A percentile compares a stretch with the other conserved stretches of the same genome.
phyloP scores from a whole-genome alignment of 176 grass and related monocot genomes.

The Carex pumila region DNA sequence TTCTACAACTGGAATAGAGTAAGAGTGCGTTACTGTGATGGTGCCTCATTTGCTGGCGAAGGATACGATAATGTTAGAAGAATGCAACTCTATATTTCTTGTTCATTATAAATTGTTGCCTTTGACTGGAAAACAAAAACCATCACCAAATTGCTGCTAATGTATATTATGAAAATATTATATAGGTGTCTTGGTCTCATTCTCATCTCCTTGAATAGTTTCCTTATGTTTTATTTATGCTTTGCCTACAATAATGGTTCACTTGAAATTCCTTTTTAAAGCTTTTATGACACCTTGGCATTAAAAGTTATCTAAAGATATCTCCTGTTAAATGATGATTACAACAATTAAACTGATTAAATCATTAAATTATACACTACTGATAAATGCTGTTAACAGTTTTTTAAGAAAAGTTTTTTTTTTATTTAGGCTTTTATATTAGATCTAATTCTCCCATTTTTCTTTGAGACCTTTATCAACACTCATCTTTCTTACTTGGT shows the following conservation, averaged over 20 bases:
- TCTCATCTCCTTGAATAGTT: neutral
- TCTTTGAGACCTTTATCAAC: neutral
- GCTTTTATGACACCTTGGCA: too few species aligned
- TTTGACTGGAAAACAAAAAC: neutral
- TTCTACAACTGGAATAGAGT: slow-evolving; percentile 97
- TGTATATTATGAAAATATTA: neutral
- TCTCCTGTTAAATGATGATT: too few species aligned
- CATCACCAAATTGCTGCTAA: neutral
- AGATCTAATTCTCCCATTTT: too few species aligned
- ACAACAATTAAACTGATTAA: neutral
- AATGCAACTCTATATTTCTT: neutral
- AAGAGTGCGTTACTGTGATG: slow-evolving; percentile 81
- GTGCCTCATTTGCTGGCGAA: slow-evolving; percentile 71
- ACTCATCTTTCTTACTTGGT: neutral
- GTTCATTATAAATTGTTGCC: neutral
- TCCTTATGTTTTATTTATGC: neutral
- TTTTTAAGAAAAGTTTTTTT: neutral
- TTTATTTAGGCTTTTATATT: too few species aligned
- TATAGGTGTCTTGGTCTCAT: slow-evolving; percentile 3
- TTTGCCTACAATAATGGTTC: neutral
- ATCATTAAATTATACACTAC: neutral
- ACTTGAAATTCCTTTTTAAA: too few species aligned
- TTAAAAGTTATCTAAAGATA: too few species aligned
- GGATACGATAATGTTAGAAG: slow-evolving; percentile 30
- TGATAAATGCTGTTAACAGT: neutral